Conservation (phyloP, 257 asterid genomes). For the Solanum bulbocastanum region DNA sequence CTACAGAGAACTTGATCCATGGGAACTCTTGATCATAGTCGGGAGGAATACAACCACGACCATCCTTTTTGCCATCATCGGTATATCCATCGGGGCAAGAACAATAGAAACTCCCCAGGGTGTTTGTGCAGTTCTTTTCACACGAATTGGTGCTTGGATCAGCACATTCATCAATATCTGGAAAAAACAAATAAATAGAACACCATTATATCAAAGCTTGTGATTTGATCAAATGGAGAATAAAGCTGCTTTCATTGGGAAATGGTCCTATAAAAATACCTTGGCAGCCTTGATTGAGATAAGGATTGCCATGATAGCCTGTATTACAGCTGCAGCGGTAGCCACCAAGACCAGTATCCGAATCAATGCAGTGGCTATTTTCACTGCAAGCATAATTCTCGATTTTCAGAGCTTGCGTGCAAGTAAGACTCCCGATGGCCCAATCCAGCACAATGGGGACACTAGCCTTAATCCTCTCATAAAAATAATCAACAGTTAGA, state of each 20-base stretch:
- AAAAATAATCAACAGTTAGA: not conserved
- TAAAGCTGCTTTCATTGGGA: too few relatives aligned
- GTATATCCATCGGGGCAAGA: constrained; percentile 35
- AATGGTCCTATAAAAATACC: not conserved
- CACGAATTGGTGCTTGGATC: constrained; percentile 21
- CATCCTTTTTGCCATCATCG: constrained; percentile 32
- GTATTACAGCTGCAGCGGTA: constrained; percentile 6
- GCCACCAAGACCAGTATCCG: not conserved
- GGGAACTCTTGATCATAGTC: constrained; percentile 22
- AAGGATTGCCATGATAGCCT: constrained; percentile 12
- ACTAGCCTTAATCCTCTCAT: not conserved
- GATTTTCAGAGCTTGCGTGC: not conserved
- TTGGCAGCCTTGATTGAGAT: constrained; percentile 10
- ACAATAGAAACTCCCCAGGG: constrained; percentile 26
- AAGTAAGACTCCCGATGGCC: not conserved
- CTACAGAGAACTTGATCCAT: constrained; percentile 33
- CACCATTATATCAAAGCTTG: too few relatives aligned
- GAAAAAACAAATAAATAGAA: not conserved
- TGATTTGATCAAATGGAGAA: not conserved
- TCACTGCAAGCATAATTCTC: not conserved
- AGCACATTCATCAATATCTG: constrained; percentile 48
- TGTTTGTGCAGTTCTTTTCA: constrained; percentile 27
- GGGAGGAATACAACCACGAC: constrained; percentile 35
- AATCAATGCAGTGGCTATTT: constrained; percentile 2
- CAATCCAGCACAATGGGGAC: constrained; percentile 8